Conservation (phyloP, 2,329 filamentous ascomycete genomes). For the Fusarium sp. region DNA sequence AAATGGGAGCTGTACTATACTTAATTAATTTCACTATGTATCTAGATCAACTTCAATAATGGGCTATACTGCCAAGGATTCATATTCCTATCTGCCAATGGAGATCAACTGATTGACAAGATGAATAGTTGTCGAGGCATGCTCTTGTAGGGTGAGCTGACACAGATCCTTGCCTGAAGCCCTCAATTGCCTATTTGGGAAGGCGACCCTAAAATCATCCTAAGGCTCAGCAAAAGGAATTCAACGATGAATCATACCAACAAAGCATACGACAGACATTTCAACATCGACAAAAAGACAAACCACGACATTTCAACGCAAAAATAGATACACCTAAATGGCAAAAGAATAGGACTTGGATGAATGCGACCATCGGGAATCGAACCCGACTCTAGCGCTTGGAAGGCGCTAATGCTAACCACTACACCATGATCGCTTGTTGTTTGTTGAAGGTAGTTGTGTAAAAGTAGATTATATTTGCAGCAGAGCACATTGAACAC, state of each 20-base stretch:
- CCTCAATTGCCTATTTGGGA: background rate
- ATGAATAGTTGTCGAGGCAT: background rate
- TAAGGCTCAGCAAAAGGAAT: background rate
- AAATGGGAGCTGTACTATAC: background rate
- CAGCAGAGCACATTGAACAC: background rate
- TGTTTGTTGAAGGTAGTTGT: background rate
- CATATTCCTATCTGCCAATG: background rate
- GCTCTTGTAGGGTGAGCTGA: background rate
- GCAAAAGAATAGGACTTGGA: background rate
- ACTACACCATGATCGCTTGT: slow-evolving; percentile 5
- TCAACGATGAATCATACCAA: background rate
- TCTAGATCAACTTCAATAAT: no score
- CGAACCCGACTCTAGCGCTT: slow-evolving; percentile 13
- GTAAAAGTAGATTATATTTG: background rate
- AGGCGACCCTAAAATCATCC: background rate
- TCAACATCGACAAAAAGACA: background rate
- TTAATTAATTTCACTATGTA: background rate
- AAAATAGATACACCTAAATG: background rate
- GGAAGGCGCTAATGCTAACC: slow-evolving; percentile 14
- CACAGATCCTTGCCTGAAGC: background rate
- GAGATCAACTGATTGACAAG: background rate
- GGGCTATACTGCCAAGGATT: background rate
- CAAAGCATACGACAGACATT: background rate
- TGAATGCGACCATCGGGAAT: slow-evolving; percentile 4
- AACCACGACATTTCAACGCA: background rate